Evolutionary conservation across 2,329 filamentous ascomycete genomes (phyloP), one percentile per base, ranked within the genome.

Genomic region (Fusarium scirpi): DNA sequence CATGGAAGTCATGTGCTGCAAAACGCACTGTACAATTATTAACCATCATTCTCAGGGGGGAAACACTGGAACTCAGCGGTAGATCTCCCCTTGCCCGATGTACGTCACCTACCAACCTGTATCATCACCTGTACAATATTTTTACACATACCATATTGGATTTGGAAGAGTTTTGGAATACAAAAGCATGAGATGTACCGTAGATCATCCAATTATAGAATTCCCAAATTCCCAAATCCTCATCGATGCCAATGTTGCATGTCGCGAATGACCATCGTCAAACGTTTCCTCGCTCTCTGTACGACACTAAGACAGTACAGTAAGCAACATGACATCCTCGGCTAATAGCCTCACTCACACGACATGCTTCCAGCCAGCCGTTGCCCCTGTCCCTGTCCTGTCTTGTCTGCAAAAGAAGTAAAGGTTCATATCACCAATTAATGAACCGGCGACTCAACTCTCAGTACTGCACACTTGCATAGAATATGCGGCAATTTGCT

Each of bases 41-140:
- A 38, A 38, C 34, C 34, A n/a, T 38, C 32, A 32, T 32, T 44
- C 40, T 62, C 45, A 47, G 49, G 64, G 48, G 45, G 40, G 32
- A 38, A 38, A 38, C 49, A 38, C 56, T 30, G 34, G 41, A 45
- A 47, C 58, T 58, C 38, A 48, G 56, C 22, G 29, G 56, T 52
- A 59, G 62, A 70, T 57, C 51, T 49, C 53, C 61, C 49, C 53
- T 58, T 70, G 54, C 45, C 27, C 30, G 32, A 52, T 58, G 18
- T 70, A 70, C 58, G 67, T 70, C 67, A 70, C 53, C 43, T 56
- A 64, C 53, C 45, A 56, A 55, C 15, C 56, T 67, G 34, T 53
- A 43, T 29, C n/a, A 53, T 43, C 38, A 38, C 18, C 10, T 53
- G 62, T 67, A 62, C 56, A 25, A 52, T 48, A 59, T 46, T 67